phyloP scores from a whole-genome alignment of 2,329 filamentous ascomycete genomes.

The Fonsecaea monophora region DNA sequence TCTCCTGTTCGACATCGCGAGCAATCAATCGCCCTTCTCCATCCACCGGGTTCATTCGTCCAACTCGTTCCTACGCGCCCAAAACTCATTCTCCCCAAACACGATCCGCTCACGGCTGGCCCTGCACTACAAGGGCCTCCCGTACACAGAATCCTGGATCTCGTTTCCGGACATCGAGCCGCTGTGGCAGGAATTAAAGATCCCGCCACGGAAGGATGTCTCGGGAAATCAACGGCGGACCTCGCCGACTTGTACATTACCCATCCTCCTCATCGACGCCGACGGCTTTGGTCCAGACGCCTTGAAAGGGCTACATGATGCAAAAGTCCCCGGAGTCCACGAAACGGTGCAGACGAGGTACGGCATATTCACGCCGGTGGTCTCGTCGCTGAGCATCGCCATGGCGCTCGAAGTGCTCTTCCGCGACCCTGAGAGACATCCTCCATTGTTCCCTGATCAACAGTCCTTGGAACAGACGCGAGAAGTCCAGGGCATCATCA shows the following conservation, averaged over 20 bases:
- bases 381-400: conserved; percentile 16
- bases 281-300: background rate
- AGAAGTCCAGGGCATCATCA: conserved; percentile 13
- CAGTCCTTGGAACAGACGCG: conserved; percentile 3
- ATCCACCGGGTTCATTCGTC: background rate
- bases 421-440: background rate
- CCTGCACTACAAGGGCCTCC: conserved; percentile 19
- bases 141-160: conserved; percentile 22
- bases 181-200: conserved; percentile 15
- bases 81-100: conserved; percentile 21
- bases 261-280: conserved; percentile 17
- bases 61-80: background rate
- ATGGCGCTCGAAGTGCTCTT: conserved; percentile 13
- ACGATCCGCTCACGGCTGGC: conserved; percentile 24
- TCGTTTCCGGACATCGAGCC: conserved; percentile 24
- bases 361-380: conserved; percentile 7
- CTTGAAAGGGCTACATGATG: background rate
- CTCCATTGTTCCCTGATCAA: conserved; percentile 8
- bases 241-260: conserved; percentile 15
- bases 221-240: background rate
- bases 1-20: conserved; percentile 22
- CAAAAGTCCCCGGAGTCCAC: conserved; percentile 1
- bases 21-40: conserved; percentile 5
- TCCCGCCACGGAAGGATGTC: background rate
- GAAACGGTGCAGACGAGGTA: conserved; percentile 1